These are phyloP conservation scores for Flaveria bidentis DNA, from an alignment of 129 eudicot species.

Conservation along the genomic window DNA sequence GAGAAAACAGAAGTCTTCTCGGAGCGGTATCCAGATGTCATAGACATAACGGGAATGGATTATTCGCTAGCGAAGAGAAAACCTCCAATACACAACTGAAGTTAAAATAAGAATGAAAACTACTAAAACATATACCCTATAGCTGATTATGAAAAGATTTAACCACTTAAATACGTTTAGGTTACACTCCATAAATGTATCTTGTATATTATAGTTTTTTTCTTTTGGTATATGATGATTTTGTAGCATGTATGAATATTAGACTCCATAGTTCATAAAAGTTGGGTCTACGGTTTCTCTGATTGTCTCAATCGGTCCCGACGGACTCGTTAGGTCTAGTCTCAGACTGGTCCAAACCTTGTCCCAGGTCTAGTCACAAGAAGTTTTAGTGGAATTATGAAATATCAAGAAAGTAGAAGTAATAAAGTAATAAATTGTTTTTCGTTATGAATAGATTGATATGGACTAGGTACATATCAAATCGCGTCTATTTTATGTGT, in stretches of 20 bases:
- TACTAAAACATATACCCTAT: slow-evolving; percentile 3
- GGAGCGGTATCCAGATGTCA: slow-evolving; percentile 37
- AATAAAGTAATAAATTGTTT: not conserved
- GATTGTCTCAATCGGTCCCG: not conserved
- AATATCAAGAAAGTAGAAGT: not conserved
- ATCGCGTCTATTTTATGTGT: too few species aligned
- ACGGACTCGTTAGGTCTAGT: slow-evolving; percentile 2
- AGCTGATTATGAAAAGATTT: slow-evolving; percentile 10
- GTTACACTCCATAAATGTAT: not conserved
- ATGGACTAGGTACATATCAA: not conserved
- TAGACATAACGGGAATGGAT: slow-evolving; percentile 70
- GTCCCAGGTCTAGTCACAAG: not conserved
- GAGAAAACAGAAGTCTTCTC: slow-evolving; percentile 10
- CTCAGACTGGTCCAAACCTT: slow-evolving; percentile 1
- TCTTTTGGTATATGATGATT: not conserved
- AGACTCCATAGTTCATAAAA: not conserved
- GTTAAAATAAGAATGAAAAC: not conserved
- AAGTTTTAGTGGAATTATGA: not conserved
- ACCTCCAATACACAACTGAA: slow-evolving; percentile 80
- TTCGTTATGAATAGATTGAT: not conserved
- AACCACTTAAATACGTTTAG: not conserved
- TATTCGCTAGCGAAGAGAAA: slow-evolving; percentile 75
- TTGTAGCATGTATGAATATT: slow-evolving; percentile 6
- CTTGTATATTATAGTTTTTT: slow-evolving; percentile 7
- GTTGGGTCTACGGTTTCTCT: not conserved